These are phyloP conservation scores for Kazachstania psychrophila DNA, from an alignment of 805 yeast species.

Conservation along the genomic window DNA sequence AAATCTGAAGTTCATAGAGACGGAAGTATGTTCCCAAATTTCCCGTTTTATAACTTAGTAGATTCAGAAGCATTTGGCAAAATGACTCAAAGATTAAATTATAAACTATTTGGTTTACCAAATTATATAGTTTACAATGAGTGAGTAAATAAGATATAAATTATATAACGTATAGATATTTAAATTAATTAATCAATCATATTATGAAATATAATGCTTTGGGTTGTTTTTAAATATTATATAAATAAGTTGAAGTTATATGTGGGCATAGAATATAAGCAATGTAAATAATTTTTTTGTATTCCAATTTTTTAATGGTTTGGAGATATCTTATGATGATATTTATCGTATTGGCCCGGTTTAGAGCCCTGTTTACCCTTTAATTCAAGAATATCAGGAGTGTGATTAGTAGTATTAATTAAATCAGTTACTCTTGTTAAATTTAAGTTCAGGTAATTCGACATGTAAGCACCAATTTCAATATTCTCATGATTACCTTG, in stretches of 20 bases:
- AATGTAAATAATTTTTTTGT: neutral
- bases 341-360: constrained; percentile 16
- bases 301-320: neutral
- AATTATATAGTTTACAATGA: constrained; percentile 69
- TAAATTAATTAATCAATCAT: too few relatives aligned
- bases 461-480: constrained; percentile 74
- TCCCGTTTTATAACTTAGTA: constrained; percentile 87
- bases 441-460: constrained; percentile 38
- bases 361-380: too few relatives aligned
- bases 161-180: neutral
- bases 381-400: constrained; percentile 22
- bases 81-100: constrained; percentile 87
- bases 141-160: neutral
- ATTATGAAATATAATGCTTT: too few relatives aligned
- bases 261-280: neutral
- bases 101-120: constrained; percentile 81
- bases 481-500: constrained; percentile 81
- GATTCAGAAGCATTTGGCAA: constrained; percentile 94
- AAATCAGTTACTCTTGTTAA: constrained; percentile 40
- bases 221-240: too few relatives aligned
- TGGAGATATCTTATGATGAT: constrained; percentile 11
- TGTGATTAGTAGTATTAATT: constrained; percentile 43
- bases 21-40: constrained; percentile 97
- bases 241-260: too few relatives aligned
- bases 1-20: constrained; percentile 94